phyloP scores from a whole-genome alignment of 495 filamentous ascomycete species.

The Penicillium herquei region DNA sequence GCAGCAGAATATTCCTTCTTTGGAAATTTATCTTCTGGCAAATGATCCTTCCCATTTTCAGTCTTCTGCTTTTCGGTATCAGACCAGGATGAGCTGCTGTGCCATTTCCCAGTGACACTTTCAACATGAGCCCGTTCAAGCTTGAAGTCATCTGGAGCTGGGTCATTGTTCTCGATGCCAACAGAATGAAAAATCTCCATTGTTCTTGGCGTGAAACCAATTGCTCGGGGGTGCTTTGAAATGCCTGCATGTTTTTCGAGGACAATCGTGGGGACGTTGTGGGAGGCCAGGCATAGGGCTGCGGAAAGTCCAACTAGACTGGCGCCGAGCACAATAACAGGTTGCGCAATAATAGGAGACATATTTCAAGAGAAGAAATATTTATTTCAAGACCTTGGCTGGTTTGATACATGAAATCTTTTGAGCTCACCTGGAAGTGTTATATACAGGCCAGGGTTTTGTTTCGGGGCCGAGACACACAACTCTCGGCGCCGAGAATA shows the following conservation, averaged over 20 bases:
- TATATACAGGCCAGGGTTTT: not conserved
- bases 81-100: constrained; percentile 26
- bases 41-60: constrained; percentile 1
- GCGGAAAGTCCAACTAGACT: constrained; percentile 33
- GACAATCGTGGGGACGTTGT: constrained; percentile 25
- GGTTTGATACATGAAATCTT: not conserved
- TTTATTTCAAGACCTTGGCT: not conserved
- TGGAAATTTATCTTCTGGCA: not conserved
- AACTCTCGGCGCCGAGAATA: not conserved
- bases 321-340: constrained; percentile 31
- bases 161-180: constrained; percentile 27
- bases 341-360: not conserved
- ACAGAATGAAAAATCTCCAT: constrained; percentile 34
- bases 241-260: constrained; percentile 30
- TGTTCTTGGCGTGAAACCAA: constrained; percentile 33
- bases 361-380: not conserved
- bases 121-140: constrained; percentile 27
- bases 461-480: not conserved
- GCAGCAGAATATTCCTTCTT: constrained; percentile 19
- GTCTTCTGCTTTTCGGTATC: constrained; percentile 15
- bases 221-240: constrained; percentile 31
- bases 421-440: not conserved
- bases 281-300: constrained; percentile 24
- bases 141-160: constrained; percentile 20
- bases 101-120: constrained; percentile 27